Conservation (phyloP, 257 asterid genomes). For the Mentha longifolia region DNA sequence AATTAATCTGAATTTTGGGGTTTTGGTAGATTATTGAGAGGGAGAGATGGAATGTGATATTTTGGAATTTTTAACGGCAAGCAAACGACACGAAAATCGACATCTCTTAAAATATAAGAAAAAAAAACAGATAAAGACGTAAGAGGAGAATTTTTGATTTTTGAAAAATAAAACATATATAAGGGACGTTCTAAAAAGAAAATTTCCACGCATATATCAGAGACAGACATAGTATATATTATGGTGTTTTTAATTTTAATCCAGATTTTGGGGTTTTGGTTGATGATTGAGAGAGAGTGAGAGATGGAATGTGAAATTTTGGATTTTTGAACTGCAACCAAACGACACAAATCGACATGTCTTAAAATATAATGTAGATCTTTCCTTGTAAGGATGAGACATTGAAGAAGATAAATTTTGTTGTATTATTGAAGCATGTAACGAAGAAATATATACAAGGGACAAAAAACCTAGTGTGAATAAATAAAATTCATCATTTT, state of each 20-base stretch:
- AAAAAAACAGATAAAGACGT: too few species aligned
- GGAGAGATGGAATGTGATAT: too few species aligned
- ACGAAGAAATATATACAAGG: constrained; percentile 20
- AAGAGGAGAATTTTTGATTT: too few species aligned
- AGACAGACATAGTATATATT: too few species aligned
- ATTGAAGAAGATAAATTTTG: constrained; percentile 34
- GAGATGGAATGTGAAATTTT: neutral
- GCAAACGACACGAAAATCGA: constrained; percentile 43
- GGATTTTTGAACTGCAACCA: constrained; percentile 26
- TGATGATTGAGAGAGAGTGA: too few species aligned
- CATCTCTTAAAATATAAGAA: constrained; percentile 42
- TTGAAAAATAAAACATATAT: too few species aligned
- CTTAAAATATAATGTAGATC: constrained; percentile 50
- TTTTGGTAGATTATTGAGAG: too few species aligned
- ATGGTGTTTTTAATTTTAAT: too few species aligned
- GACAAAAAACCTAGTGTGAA: constrained; percentile 23
- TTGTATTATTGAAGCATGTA: constrained; percentile 24
- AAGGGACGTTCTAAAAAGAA: too few species aligned
- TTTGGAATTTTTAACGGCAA: constrained; percentile 23
- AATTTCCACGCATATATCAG: too few species aligned
- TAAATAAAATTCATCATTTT: neutral
- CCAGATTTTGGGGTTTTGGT: too few species aligned
- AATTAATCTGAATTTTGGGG: too few species aligned
- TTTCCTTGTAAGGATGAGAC: constrained; percentile 43
- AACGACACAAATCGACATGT: constrained; percentile 46